phyloP scores from a whole-genome alignment of 805 yeast genomes.

The Starmera dryadoides region DNA sequence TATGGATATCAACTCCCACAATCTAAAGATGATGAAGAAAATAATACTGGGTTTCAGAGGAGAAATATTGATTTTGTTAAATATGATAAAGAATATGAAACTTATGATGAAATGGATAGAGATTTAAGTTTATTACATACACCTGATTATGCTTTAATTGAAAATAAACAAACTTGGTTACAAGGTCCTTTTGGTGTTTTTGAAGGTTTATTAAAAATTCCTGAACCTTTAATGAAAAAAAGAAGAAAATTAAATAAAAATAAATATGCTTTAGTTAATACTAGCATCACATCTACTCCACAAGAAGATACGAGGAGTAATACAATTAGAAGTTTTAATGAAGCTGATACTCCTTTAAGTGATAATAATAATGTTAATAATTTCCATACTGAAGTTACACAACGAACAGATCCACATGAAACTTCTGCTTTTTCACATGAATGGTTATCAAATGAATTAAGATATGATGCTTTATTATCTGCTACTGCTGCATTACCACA shows the following conservation, averaged over 20 bases:
- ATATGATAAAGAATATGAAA: constrained; percentile 59
- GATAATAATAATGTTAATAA: too few relatives aligned
- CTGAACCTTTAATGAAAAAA: constrained; percentile 15
- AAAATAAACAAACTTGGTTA: constrained; percentile 39
- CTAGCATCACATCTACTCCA: too few relatives aligned
- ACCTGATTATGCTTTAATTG: constrained; percentile 34
- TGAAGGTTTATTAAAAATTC: constrained; percentile 29
- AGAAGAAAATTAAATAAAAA: constrained; percentile 14
- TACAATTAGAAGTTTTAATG: too few relatives aligned
- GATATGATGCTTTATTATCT: constrained; percentile 66
- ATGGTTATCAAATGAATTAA: constrained; percentile 64
- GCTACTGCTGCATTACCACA: constrained; percentile 57
- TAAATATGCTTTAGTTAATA: not conserved
- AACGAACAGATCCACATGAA: too few relatives aligned
- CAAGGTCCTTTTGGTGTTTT: constrained; percentile 85
- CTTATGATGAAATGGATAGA: constrained; percentile 79
- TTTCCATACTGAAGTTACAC: too few relatives aligned
- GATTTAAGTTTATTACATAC: constrained; percentile 52
- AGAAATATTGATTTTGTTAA: constrained; percentile 67
- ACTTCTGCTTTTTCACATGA: constrained; percentile 26
- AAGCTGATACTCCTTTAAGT: not conserved
- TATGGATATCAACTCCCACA: constrained; percentile 30
- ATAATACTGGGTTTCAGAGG: constrained; percentile 56
- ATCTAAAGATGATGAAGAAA: constrained; percentile 16
- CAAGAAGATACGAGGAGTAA: too few relatives aligned